Conservation (phyloP, 129 eudicot species). For the Deinandra increscens region DNA sequence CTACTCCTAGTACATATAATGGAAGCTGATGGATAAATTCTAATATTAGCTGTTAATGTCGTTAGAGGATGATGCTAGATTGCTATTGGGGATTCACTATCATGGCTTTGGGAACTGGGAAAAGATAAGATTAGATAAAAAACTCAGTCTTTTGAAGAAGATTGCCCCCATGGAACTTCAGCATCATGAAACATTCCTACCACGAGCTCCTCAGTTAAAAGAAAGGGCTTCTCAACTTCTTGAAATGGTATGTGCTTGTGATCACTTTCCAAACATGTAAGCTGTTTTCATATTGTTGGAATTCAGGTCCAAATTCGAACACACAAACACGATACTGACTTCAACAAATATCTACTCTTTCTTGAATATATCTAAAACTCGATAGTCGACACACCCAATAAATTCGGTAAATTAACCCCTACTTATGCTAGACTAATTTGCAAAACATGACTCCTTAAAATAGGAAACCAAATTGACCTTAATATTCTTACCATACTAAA, state of each 20-base stretch:
- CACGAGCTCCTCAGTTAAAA: conserved; percentile 97
- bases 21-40: neutral
- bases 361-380: too few relatives aligned
- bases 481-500: too few relatives aligned
- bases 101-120: conserved; percentile 99
- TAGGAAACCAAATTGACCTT: too few relatives aligned
- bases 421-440: too few relatives aligned
- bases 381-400: too few relatives aligned
- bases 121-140: conserved; percentile 79
- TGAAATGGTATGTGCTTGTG: conserved; percentile 71
- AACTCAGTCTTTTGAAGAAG: conserved; percentile 82
- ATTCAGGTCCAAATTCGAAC: too few relatives aligned
- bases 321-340: too few relatives aligned
- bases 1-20: too few relatives aligned
- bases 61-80: conserved; percentile 91
- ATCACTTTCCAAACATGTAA: neutral
- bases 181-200: conserved; percentile 95
- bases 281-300: neutral
- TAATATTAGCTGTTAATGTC: conserved; percentile 18
- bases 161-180: conserved; percentile 99
- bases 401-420: too few relatives aligned
- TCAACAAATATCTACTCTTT: too few relatives aligned
- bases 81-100: conserved; percentile 85
- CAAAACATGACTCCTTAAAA: too few relatives aligned
- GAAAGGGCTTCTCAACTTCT: conserved; percentile 95